These are phyloP conservation scores for Pelargonium cotyledonis DNA, from an alignment of 441 rosid species.

Conservation along the genomic window DNA sequence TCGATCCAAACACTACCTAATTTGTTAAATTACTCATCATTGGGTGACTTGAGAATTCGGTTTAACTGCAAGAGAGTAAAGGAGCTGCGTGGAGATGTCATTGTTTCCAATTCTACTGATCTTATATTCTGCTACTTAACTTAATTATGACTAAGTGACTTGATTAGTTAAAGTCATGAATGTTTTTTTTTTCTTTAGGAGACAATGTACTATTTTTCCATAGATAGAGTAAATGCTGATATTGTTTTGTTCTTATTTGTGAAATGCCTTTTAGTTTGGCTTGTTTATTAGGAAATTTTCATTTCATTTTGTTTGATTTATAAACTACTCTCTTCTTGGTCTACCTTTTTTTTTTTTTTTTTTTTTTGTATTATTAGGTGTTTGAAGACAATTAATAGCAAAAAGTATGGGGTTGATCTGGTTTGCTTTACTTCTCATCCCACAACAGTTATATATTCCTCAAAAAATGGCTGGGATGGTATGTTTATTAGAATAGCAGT, in stretches of 20 bases:
- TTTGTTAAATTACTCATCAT: background rate
- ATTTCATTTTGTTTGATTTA: constrained; percentile 1
- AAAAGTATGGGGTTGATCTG: constrained; percentile 91
- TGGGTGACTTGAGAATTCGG: background rate
- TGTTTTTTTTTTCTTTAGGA: background rate
- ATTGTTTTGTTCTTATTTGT: background rate
- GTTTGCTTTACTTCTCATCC: constrained; percentile 93
- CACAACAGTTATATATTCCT: constrained; percentile 87
- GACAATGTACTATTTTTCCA: background rate
- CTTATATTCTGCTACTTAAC: background rate
- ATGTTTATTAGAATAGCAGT: constrained; percentile 20
- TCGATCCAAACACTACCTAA: too few relatives aligned
- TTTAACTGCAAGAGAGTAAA: background rate
- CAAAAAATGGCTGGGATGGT: constrained; percentile 98
- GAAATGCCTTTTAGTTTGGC: background rate
- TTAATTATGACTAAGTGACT: background rate
- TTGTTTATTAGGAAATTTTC: background rate
- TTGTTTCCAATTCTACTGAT: background rate
- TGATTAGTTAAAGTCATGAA: background rate
- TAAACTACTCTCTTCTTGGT: background rate
- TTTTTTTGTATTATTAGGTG: constrained; percentile 37
- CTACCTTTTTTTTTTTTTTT: background rate
- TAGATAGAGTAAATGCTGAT: background rate
- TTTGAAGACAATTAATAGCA: constrained; percentile 92
- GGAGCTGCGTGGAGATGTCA: background rate